phyloP scores from a whole-genome alignment of 2,329 filamentous ascomycete species.

The Hawksworthiomyces lignivorus region DNA sequence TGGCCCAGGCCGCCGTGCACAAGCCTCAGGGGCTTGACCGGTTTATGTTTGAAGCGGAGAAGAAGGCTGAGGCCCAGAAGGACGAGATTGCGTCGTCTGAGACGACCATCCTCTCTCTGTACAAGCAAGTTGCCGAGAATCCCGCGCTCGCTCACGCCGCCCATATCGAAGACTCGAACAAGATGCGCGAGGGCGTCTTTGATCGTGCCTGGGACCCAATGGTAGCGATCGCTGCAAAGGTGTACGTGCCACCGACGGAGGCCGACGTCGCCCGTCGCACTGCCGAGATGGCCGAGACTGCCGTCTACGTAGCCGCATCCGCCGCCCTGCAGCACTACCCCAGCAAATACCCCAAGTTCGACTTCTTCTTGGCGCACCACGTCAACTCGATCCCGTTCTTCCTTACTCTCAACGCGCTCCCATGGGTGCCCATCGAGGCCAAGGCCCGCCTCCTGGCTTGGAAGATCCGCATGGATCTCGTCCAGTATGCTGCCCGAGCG shows the following conservation, averaged over 20 bases:
- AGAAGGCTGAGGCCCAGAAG: background rate
- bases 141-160: constrained; percentile 47
- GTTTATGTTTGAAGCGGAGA: constrained; percentile 1
- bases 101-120: constrained; percentile 45
- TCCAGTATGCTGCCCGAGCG: constrained; percentile 64
- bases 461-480: constrained; percentile 69
- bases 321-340: constrained; percentile 59
- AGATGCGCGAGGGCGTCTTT: constrained; percentile 62
- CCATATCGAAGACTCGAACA: constrained; percentile 49
- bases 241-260: constrained; percentile 47
- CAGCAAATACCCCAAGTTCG: constrained; percentile 61
- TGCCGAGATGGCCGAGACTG: constrained; percentile 61
- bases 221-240: constrained; percentile 51
- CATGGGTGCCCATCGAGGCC: constrained; percentile 50
- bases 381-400: constrained; percentile 69
- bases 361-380: constrained; percentile 75
- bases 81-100: background rate
- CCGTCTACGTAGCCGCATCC: constrained; percentile 39
- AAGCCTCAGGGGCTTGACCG: constrained; percentile 17
- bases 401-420: constrained; percentile 52
- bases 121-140: constrained; percentile 51
- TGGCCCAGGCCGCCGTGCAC: constrained; percentile 72
- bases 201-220: constrained; percentile 55
- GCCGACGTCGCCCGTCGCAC: constrained; percentile 49
- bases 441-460: constrained; percentile 71